Base-by-base conservation (phyloP, 208 protist species). In the Leishmania braziliensis region DNA sequence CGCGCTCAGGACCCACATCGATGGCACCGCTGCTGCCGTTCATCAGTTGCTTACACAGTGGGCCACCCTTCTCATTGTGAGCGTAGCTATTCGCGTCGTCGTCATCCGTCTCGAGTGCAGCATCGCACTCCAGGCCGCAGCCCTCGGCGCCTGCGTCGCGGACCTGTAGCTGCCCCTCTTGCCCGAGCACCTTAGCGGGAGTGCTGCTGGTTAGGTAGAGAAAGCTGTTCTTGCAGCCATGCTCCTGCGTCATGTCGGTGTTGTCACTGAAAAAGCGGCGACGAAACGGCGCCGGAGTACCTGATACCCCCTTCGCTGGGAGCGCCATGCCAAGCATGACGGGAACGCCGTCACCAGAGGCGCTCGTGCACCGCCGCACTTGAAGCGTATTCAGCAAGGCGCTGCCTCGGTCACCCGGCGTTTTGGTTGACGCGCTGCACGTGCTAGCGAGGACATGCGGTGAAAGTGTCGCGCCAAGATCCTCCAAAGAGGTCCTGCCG, bases 291-390 rank as follows among this genome's bases (percentile, higher is more conserved):
- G n/a, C 33, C 5, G 71, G 70, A 12, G 43, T 16, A 60, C 60
- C 56, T 63, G 20, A 36, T 14, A 78, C 4, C 48, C 43, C 43
- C 36, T 74, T 78, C 0, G 62, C 50, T 16, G 81, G 58, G 0
- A 56, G 16, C 2, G 56, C 53, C 39, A 62, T 48, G 62, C 68
- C 71, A 43, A n/a, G 36, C 16, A 53, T 5, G 12, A 75, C 53
- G 16, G 54, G 9, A 53, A 46, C 48, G 62, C 43, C 43, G 70
- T 68, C 36, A 73, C 63, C 62, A n/a, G 72, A 77, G 5, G 81
- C 81, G 33, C 77, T 85, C 26, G 77, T 85, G 71, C 81, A 81
- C 48, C 81, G 81, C 3, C 77, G 75, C 33, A 66, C 65, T 46
- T 78, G 56, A 33, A 75, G 77, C 53, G 60, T 71, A 1, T 75